Percentiles rank a stretch among this genome's conserved stretches.
Conservation (phyloP, 2,329 filamentous ascomycete genomes). For the Chlorencoelia australis region DNA sequence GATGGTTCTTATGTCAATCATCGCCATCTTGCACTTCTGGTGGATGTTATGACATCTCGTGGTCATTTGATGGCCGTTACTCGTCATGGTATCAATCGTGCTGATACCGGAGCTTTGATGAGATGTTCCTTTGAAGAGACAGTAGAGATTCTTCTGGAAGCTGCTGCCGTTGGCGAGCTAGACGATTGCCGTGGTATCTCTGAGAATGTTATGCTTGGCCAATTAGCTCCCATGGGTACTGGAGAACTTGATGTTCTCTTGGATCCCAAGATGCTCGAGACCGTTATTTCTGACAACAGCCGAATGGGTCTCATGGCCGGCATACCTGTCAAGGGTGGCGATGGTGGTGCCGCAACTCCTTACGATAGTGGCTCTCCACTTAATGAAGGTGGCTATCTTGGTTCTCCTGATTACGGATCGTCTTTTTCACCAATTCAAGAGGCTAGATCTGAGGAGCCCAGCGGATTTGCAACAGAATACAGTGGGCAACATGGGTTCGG, state of each 20-base stretch:
- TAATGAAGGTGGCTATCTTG: conserved; percentile 57
- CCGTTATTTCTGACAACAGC: conserved; percentile 86
- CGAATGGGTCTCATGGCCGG: conserved; percentile 74
- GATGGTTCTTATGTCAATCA: conserved; percentile 99
- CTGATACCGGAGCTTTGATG: conserved; percentile 97
- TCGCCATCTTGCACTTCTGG: conserved; percentile 86
- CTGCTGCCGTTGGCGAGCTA: conserved; percentile 85
- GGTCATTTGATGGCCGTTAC: conserved; percentile 93
- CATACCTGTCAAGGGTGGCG: conserved; percentile 64
- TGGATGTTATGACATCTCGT: conserved; percentile 96
- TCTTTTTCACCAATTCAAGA: conserved; percentile 71
- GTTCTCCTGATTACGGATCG: conserved; percentile 46
- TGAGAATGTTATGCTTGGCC: conserved; percentile 96
- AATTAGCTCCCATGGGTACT: conserved; percentile 93
- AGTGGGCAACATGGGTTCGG: conserved; percentile 35
- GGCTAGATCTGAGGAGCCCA: conserved; percentile 60
- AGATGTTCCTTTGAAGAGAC: conserved; percentile 99
- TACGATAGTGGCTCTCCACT: conserved; percentile 84
- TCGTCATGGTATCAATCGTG: conserved; percentile 95
- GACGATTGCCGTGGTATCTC: conserved; percentile 98
- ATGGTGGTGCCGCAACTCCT: conserved; percentile 81
- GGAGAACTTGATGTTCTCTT: conserved; percentile 91
- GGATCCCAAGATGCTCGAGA: conserved; percentile 92
- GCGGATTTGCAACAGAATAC: conserved; percentile 54
- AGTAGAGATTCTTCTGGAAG: conserved; percentile 94